Conservation (phyloP, 1,139 yeast genomes). For the Yamadazyma membranifaciens region DNA sequence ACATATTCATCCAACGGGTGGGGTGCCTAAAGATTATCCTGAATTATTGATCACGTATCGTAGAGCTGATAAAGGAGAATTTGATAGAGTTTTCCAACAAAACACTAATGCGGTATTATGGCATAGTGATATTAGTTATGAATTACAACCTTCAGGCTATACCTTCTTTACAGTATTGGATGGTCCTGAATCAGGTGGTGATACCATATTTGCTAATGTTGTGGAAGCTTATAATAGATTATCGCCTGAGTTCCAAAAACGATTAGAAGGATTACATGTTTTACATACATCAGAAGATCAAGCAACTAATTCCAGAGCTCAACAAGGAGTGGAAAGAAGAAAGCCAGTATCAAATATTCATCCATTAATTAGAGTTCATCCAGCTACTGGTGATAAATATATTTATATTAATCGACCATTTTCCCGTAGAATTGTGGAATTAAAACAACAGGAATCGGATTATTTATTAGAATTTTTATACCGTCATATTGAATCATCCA, state of each 20-base stretch:
- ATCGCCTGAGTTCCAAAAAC: constrained; percentile 55
- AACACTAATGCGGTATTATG: constrained; percentile 38
- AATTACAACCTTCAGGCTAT: constrained; percentile 62
- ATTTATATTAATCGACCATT: constrained; percentile 61
- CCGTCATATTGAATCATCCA: constrained; percentile 44
- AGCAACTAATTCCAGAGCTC: constrained; percentile 50
- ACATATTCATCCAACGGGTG: constrained; percentile 71
- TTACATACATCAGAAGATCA: constrained; percentile 69
- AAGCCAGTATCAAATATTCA: constrained; percentile 57
- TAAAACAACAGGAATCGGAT: constrained; percentile 63
- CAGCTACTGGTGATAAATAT: constrained; percentile 61
- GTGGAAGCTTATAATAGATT: constrained; percentile 63
- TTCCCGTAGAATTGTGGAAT: constrained; percentile 59
- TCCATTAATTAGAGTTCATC: constrained; percentile 68
- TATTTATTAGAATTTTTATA: constrained; percentile 52
- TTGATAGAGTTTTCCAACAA: constrained; percentile 30
- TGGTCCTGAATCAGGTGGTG: constrained; percentile 68
- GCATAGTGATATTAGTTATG: constrained; percentile 71
- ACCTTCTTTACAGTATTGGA: constrained; percentile 58
- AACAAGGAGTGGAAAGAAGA: constrained; percentile 66
- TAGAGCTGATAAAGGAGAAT: constrained; percentile 39
- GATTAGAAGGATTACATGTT: constrained; percentile 55
- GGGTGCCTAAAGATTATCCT: constrained; percentile 55
- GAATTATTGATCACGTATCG: constrained; percentile 62
- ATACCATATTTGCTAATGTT: constrained; percentile 61